phyloP scores from a whole-genome alignment of 2,329 filamentous ascomycete genomes.

The Cyanodermella asteris region DNA sequence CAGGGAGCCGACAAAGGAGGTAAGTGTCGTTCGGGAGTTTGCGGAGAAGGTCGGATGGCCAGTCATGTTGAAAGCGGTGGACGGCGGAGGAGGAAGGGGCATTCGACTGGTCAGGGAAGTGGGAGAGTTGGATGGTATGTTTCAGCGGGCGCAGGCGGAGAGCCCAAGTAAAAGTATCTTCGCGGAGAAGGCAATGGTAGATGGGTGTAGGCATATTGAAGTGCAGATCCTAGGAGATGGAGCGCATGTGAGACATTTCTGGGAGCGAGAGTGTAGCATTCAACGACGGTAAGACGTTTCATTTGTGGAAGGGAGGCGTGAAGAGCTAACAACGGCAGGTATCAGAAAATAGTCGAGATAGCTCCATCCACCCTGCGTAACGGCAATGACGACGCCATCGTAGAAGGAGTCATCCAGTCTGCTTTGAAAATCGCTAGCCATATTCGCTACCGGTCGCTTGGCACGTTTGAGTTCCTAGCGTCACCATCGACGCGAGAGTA shows the following conservation, averaged over 20 bases:
- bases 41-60: constrained; percentile 92
- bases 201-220: constrained; percentile 98
- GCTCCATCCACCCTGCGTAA: constrained; percentile 60
- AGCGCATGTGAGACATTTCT: constrained; percentile 94
- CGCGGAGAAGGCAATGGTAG: constrained; percentile 83
- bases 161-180: constrained; percentile 95
- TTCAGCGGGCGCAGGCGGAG: constrained; percentile 90
- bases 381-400: constrained; percentile 56
- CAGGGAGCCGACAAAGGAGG: constrained; percentile 63
- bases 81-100: constrained; percentile 88
- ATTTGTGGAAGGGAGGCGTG: no score
- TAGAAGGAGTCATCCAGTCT: constrained; percentile 71
- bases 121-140: constrained; percentile 54
- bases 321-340: no score
- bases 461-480: constrained; percentile 95
- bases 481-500: constrained; percentile 82
- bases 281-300: no score
- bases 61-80: constrained; percentile 98
- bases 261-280: constrained; percentile 97
- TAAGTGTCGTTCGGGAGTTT: constrained; percentile 85
- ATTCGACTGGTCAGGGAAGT: constrained; percentile 96
- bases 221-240: constrained; percentile 95
- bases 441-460: constrained; percentile 94
- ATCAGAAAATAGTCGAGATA: constrained; percentile 97
- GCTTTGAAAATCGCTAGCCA: constrained; percentile 86